Conservation (phyloP, 495 filamentous ascomycete species). For the Aspergillus panamensis region DNA sequence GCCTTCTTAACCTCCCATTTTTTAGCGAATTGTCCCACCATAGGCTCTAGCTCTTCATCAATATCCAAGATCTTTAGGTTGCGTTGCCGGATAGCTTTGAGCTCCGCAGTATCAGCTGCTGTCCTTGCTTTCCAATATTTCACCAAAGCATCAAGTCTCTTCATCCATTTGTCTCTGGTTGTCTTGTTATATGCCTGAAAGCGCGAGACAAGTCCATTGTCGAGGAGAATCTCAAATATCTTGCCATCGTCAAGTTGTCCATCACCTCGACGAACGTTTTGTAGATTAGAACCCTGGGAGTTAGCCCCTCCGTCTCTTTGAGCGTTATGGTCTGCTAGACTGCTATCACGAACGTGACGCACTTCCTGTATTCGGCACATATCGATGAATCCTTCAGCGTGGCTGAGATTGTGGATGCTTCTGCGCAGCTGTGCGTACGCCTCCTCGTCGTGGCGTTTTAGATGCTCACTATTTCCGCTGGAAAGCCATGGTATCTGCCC, state of each 20-base stretch:
- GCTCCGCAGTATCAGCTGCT: constrained; percentile 52
- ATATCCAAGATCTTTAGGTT: constrained; percentile 64
- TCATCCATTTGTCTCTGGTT: constrained; percentile 64
- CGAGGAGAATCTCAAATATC: constrained; percentile 61
- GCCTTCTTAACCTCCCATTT: constrained; percentile 74
- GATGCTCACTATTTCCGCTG: constrained; percentile 39
- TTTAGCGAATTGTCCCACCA: constrained; percentile 62
- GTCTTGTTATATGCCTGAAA: constrained; percentile 60
- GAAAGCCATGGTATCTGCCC: constrained; percentile 59
- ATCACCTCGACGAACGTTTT: constrained; percentile 47
- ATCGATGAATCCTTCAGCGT: constrained; percentile 66
- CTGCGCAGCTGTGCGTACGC: constrained; percentile 61
- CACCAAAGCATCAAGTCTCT: constrained; percentile 54
- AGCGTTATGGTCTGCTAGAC: constrained; percentile 49
- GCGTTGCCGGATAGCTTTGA: constrained; percentile 52
- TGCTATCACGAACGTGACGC: constrained; percentile 50
- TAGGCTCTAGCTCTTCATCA: constrained; percentile 67
- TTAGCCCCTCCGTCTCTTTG: constrained; percentile 48
- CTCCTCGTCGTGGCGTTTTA: constrained; percentile 53
- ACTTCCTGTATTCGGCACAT: constrained; percentile 56
- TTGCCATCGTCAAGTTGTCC: constrained; percentile 53
- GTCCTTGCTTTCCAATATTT: constrained; percentile 65
- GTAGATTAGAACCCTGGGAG: constrained; percentile 44
- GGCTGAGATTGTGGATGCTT: constrained; percentile 55
- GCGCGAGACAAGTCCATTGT: constrained; percentile 61